A percentile compares a stretch with the other conserved stretches of the same genome.
Evolutionary conservation across 2,329 filamentous ascomycete species (phyloP).

Genomic region (Claviceps arundinis): DNA sequence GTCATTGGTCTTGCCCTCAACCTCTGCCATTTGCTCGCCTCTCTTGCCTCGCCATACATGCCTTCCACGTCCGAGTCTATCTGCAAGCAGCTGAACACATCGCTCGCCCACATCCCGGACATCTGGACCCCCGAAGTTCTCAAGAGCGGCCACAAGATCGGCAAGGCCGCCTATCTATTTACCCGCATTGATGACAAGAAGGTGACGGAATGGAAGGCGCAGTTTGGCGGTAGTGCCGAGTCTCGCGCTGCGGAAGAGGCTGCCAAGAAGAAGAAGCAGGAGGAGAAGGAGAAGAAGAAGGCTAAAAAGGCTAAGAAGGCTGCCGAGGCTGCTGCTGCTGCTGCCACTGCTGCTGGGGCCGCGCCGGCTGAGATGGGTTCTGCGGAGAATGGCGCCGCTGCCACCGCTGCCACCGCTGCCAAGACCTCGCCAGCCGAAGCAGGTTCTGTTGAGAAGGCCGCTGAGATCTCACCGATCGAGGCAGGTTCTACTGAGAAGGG

Average conservation of each 20-base stretch:
- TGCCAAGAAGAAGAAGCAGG: conserved; percentile 36
- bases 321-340: conserved; percentile 14
- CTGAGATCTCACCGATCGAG: conserved; percentile 6
- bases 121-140: conserved; percentile 50
- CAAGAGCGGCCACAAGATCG: conserved; percentile 65
- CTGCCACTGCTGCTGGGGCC: conserved; percentile 1
- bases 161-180: conserved; percentile 68
- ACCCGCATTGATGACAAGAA: conserved; percentile 71
- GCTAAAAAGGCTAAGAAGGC: conserved; percentile 23
- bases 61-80: conserved; percentile 66
- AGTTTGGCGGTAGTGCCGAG: conserved; percentile 51
- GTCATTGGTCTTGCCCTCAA: conserved; percentile 73
- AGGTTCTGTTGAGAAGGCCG: no score
- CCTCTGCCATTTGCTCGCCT: conserved; percentile 68
- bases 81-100: conserved; percentile 54
- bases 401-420: neutral
- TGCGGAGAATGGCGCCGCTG: conserved; percentile 4
- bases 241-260: conserved; percentile 33
- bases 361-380: conserved; percentile 6
- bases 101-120: conserved; percentile 38
- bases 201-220: conserved; percentile 68
- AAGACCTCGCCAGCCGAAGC: neutral
- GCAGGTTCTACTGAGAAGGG: conserved; percentile 5
- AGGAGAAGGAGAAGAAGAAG: conserved; percentile 31
- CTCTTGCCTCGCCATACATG: conserved; percentile 72